A percentile compares a stretch with the other conserved stretches of the same genome.
phyloP scores from a whole-genome alignment of 1,284 basidiomycete genomes.

The Rhodotorula sp. region DNA sequence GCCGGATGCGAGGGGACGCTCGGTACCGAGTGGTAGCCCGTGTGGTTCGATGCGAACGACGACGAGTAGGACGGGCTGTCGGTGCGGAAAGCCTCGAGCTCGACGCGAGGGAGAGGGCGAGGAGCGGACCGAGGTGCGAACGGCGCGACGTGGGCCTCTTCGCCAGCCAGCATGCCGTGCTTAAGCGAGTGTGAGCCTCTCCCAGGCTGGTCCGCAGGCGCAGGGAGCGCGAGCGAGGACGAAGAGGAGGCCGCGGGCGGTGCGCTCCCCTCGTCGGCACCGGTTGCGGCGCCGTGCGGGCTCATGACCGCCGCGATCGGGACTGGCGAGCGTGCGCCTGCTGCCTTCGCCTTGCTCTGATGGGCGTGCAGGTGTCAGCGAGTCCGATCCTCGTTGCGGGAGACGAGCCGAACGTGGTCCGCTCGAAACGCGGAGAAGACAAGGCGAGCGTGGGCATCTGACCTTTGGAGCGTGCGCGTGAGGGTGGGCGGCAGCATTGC shows the following conservation, averaged over 20 bases:
- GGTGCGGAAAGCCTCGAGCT: neutral
- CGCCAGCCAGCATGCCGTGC: no score
- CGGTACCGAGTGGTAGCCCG: neutral
- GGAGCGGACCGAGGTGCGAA: neutral
- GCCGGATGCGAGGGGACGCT: neutral
- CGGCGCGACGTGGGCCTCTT: neutral
- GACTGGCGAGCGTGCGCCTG: neutral
- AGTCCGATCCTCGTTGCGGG: neutral
- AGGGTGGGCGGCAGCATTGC: neutral
- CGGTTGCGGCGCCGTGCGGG: neutral
- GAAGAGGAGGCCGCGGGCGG: neutral
- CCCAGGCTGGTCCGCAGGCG: no score
- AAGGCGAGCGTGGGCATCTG: neutral
- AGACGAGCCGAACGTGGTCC: neutral
- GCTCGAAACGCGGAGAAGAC: neutral
- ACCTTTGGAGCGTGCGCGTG: neutral
- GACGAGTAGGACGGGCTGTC: neutral
- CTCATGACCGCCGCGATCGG: neutral
- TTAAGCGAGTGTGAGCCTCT: no score
- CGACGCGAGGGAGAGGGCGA: slow-evolving; percentile 5
- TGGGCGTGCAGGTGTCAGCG: neutral
- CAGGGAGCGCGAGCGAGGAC: neutral
- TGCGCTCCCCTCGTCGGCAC: neutral
- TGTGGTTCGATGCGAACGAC: neutral
- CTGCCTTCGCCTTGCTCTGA: neutral